A percentile compares a stretch with the other conserved stretches of the same genome.
Evolutionary conservation across 805 yeast genomes (phyloP).

Genomic region (Schwanniomyces vanrijiae): DNA sequence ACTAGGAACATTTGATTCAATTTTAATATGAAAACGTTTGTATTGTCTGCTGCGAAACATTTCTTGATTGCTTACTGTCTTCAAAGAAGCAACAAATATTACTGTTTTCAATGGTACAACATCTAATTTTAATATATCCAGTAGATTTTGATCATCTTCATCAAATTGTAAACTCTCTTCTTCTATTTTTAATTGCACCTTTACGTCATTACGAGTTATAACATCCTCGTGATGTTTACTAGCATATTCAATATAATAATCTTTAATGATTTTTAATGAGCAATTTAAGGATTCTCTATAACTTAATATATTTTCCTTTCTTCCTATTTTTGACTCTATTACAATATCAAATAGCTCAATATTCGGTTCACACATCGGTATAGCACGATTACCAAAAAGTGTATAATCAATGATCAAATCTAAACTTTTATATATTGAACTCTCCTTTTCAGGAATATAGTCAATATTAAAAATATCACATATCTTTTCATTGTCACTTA

Average conservation of each 20-base stretch:
- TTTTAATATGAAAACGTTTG: constrained; percentile 14
- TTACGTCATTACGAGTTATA: constrained; percentile 11
- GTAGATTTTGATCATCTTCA: constrained; percentile 10
- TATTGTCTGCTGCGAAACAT: neutral
- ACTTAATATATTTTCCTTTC: constrained; percentile 6
- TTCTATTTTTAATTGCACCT: constrained; percentile 10
- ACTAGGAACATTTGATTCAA: constrained; percentile 13
- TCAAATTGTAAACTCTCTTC: neutral
- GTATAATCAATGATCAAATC: constrained; percentile 23
- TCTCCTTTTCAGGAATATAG: constrained; percentile 2
- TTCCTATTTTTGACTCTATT: neutral
- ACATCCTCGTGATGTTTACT: constrained; percentile 8
- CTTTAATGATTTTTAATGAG: constrained; percentile 17
- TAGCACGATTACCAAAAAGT: constrained; percentile 14
- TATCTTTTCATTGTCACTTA: constrained; percentile 12
- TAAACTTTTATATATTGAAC: constrained; percentile 4
- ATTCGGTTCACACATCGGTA: constrained; percentile 25
- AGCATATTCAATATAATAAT: constrained; percentile 14
- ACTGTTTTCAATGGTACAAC: constrained; percentile 26
- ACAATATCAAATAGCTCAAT: constrained; percentile 23
- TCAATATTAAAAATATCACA: constrained; percentile 10
- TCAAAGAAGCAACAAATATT: neutral
- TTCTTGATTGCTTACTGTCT: neutral
- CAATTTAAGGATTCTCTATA: constrained; percentile 20
- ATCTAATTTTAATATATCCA: constrained; percentile 20